Evolutionary conservation across 2,329 filamentous ascomycete genomes (phyloP), one percentile per base, ranked within the genome.

Genomic region (Berkeleyomyces basicola): DNA sequence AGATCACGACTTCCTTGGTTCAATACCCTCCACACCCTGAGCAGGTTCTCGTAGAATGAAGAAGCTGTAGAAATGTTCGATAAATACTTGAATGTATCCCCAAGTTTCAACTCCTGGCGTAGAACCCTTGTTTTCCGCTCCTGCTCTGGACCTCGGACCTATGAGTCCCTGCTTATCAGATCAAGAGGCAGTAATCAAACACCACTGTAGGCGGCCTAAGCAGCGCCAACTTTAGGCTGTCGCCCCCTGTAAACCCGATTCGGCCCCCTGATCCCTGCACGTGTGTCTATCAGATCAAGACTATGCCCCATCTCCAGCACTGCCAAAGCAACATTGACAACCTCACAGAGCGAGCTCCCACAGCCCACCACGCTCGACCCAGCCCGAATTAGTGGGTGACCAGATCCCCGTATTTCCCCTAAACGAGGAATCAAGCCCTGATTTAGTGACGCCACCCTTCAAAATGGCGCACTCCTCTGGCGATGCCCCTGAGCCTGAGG

Each of bases 241-340:
- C 14, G 14, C 11, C 16, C 58, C 33, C 44, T 49, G n/a, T 31
- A 51, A 3, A 7, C 44, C 39, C 42, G n/a, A 11, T 14, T 33
- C 7, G 7, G 14, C 14, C 23, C 42, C 33, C 14, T 36, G 7
- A 7, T 36, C 42, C 14, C 10, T 59, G 57, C 23, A 44, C 57
- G 7, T n/a, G 23, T 60, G 58, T 31, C 58, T 51, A 61, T 61
- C 58, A 61, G 58, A 61, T 61, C 58, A 37, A 61, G 51, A 42
- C 36, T 40, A 33, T 11, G 44, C 40, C 58, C 36, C 37, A 61
- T 61, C 58, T 61, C 58, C 33, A 61, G 47, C 37, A 37, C 43
- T n/a, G 55, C 16, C 55, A 37, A 51, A 51, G 44, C 9, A 36
- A 39, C n/a, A 49, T 11, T 5, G 31, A 3, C 6, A 58, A 40